Percentiles rank a stretch among this genome's conserved stretches.
phyloP scores from a whole-genome alignment of 495 filamentous ascomycete species.

The Tuber umbilicatum region DNA sequence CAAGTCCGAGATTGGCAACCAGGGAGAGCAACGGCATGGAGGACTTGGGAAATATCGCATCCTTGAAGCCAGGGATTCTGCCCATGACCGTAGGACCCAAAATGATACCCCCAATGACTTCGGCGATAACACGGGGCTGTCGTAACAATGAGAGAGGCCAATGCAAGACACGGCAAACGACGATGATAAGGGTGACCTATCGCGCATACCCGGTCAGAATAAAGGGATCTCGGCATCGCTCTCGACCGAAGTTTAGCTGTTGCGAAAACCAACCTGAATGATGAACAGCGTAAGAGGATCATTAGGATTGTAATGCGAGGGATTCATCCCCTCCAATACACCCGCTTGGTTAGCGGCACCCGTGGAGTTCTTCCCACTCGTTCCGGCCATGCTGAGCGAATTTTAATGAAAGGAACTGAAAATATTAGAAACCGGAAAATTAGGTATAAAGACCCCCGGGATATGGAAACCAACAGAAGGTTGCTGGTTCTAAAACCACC shows the following conservation, averaged over 20 bases:
- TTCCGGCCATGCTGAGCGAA: not conserved
- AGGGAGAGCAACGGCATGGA: slow-evolving; percentile 66
- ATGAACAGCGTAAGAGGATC: slow-evolving; percentile 94
- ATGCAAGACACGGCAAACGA: slow-evolving; percentile 78
- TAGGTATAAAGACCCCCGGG: not conserved
- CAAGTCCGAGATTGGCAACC: slow-evolving; percentile 81
- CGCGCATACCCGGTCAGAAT: slow-evolving; percentile 10
- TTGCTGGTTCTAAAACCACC: not conserved
- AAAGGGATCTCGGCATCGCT: not conserved
- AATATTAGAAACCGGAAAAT: not conserved
- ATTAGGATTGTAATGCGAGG: slow-evolving; percentile 60
- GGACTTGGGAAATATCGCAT: slow-evolving; percentile 62
- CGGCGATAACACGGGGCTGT: slow-evolving; percentile 90
- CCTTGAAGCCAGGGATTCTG: slow-evolving; percentile 65
- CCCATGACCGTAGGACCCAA: slow-evolving; percentile 71
- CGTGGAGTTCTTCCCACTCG: slow-evolving; percentile 5
- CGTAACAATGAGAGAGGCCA: slow-evolving; percentile 77
- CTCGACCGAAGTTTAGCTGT: slow-evolving; percentile 1
- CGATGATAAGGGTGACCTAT: slow-evolving; percentile 80
- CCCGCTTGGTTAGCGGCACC: slow-evolving; percentile 56
- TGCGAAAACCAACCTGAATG: slow-evolving; percentile 61
- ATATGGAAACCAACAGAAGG: not conserved
- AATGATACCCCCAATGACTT: slow-evolving; percentile 88
- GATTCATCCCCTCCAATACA: slow-evolving; percentile 69
- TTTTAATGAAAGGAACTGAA: not conserved